Evolutionary conservation across 257 asterid species (phyloP).

Genomic region (Ajuga chamaepitys): DNA sequence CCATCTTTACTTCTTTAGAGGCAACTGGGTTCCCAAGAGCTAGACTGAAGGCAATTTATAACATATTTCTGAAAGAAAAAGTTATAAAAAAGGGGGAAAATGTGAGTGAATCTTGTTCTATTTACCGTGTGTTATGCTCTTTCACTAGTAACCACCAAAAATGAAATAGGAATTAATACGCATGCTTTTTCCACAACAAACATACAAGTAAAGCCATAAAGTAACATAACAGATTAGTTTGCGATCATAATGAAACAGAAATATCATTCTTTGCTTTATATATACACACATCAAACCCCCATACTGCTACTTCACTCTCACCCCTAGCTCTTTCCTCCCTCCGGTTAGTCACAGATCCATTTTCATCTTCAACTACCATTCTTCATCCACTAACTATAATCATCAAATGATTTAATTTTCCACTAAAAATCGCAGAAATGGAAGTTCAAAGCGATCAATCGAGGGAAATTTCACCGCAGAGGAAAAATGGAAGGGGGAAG

Average conservation of each 20-base stretch:
- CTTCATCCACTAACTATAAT: slow-evolving; percentile 15
- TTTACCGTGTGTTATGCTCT: slow-evolving; percentile 9
- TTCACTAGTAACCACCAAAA: slow-evolving; percentile 20
- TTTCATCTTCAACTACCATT: slow-evolving; percentile 31
- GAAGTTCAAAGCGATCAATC: slow-evolving; percentile 55
- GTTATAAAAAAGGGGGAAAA: not conserved
- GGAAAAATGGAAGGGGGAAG: slow-evolving; percentile 75
- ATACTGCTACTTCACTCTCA: slow-evolving; percentile 28
- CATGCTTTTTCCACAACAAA: slow-evolving; percentile 13
- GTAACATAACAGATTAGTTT: slow-evolving; percentile 8
- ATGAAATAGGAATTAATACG: slow-evolving; percentile 12
- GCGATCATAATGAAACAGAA: not conserved
- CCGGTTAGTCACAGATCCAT: too few species aligned
- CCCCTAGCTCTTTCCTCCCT: too few species aligned
- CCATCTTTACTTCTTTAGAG: too few species aligned
- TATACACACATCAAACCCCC: slow-evolving; percentile 25
- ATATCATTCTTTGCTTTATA: slow-evolving; percentile 29
- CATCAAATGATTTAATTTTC: not conserved
- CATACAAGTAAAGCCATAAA: slow-evolving; percentile 11
- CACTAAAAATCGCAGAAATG: slow-evolving; percentile 29
- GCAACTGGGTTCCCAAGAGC: too few species aligned
- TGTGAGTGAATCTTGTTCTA: slow-evolving; percentile 10
- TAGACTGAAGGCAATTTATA: too few species aligned
- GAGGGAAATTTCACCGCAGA: slow-evolving; percentile 60
- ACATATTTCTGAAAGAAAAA: too few species aligned